These are phyloP conservation scores for Fusarium setosum DNA, from an alignment of 2,329 filamentous ascomycete species.

Conservation along the genomic window DNA sequence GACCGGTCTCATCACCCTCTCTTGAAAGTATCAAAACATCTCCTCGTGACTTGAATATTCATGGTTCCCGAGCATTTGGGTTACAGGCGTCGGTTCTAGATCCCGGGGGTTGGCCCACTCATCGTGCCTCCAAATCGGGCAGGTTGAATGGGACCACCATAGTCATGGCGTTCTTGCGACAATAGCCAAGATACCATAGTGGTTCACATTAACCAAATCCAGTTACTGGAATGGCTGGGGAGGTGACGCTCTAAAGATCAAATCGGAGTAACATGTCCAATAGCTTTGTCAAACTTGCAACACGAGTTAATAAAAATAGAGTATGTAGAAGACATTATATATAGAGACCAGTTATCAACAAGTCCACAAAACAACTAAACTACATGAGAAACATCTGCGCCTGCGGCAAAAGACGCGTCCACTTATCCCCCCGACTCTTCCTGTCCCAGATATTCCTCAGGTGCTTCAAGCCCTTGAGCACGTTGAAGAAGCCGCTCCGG, in stretches of 20 bases:
- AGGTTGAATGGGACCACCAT: neutral
- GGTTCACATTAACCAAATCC: no score
- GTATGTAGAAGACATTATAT: no score
- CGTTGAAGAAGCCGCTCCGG: conserved; percentile 1
- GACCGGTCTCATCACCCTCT: neutral
- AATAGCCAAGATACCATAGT: no score
- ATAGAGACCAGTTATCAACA: no score
- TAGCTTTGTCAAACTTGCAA: no score
- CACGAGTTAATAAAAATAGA: no score
- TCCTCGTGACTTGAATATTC: neutral
- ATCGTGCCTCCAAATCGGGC: neutral
- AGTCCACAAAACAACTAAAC: no score
- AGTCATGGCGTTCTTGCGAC: no score
- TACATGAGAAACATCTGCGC: neutral
- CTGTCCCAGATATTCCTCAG: conserved; percentile 3
- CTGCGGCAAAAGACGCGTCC: neutral
- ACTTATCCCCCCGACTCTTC: neutral
- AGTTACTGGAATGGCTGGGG: no score
- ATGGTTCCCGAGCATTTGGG: neutral
- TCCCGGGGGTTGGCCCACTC: neutral
- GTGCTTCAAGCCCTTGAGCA: neutral
- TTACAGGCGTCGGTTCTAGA: neutral
- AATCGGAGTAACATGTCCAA: no score
- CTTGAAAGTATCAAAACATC: neutral
- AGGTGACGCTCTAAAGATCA: no score